These are phyloP conservation scores for Mortierella sp. DNA, from an alignment of 371 early-diverging fungal genomes.

Conservation along the genomic window DNA sequence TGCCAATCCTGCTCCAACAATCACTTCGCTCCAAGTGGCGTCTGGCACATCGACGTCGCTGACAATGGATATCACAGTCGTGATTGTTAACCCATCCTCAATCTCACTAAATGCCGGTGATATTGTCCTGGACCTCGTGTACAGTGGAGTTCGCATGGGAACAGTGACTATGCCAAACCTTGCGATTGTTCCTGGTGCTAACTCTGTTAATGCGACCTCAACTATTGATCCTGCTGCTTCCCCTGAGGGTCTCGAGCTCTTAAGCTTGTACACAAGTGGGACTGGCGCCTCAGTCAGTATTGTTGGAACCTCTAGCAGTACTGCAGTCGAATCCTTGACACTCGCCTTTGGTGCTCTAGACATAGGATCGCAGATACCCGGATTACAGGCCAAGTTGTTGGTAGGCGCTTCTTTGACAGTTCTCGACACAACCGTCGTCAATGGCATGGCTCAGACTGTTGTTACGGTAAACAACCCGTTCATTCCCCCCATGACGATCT, in stretches of 20 bases:
- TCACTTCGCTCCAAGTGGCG: slow-evolving; percentile 63
- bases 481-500: slow-evolving; percentile 62
- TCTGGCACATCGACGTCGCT: slow-evolving; percentile 59
- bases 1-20: slow-evolving; percentile 62
- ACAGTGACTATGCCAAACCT: slow-evolving; percentile 62
- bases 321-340: slow-evolving; percentile 61
- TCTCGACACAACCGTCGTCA: slow-evolving; percentile 56
- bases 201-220: slow-evolving; percentile 59
- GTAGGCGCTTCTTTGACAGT: slow-evolving; percentile 61
- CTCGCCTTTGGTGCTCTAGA: slow-evolving; percentile 60
- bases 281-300: slow-evolving; percentile 62
- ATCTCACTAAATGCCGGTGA: slow-evolving; percentile 66
- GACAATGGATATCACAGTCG: slow-evolving; percentile 61
- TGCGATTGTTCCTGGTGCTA: slow-evolving; percentile 60
- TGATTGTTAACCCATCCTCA: slow-evolving; percentile 68
- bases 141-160: slow-evolving; percentile 60
- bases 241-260: slow-evolving; percentile 60
- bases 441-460: slow-evolving; percentile 60
- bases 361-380: slow-evolving; percentile 63
- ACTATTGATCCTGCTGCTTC: slow-evolving; percentile 62
- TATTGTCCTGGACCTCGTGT: slow-evolving; percentile 60
- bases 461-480: slow-evolving; percentile 70
- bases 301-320: slow-evolving; percentile 60
- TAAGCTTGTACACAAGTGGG: slow-evolving; percentile 66
- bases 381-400: slow-evolving; percentile 60